Conservation (phyloP, 176 grass and related monocot genomes). For the Oryza meyeriana region DNA sequence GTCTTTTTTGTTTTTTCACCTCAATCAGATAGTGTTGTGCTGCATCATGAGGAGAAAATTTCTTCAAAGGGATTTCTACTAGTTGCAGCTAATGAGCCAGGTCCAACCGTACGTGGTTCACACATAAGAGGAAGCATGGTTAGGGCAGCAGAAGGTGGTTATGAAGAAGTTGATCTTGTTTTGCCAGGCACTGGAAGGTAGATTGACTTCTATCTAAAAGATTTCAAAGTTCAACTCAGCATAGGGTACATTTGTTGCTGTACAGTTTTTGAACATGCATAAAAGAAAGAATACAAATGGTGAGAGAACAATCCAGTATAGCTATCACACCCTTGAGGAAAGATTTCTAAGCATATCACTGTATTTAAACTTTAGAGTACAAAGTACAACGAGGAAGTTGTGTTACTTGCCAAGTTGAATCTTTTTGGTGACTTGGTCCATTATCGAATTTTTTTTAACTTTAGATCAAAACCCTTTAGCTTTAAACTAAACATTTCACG, state of each 20-base stretch:
- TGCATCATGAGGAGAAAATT: constrained; percentile 50
- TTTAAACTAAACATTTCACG: not conserved
- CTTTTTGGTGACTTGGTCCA: not conserved
- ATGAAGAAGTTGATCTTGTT: constrained; percentile 94
- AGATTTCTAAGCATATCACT: not conserved
- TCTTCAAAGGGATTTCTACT: constrained; percentile 72
- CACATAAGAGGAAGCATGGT: constrained; percentile 99
- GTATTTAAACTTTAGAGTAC: not conserved
- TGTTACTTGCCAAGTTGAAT: not conserved
- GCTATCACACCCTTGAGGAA: not conserved
- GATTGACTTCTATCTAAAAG: constrained; percentile 4
- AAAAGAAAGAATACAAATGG: not conserved
- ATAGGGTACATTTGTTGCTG: not conserved
- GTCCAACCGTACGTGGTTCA: constrained; percentile 70
- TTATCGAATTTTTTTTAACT: not conserved
- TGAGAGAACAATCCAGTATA: not conserved
- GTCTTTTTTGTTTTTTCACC: constrained; percentile 13
- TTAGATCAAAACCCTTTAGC: not conserved
- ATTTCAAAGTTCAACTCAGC: constrained; percentile 1
- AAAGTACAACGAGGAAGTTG: not conserved
- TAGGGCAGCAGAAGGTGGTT: constrained; percentile 88
- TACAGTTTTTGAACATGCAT: not conserved
- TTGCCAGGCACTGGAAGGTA: constrained; percentile 86
- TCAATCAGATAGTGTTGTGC: constrained; percentile 41
- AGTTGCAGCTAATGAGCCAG: constrained; percentile 82